Conservation (phyloP, 169 alveolate species). For the Perkinsus olseni region DNA sequence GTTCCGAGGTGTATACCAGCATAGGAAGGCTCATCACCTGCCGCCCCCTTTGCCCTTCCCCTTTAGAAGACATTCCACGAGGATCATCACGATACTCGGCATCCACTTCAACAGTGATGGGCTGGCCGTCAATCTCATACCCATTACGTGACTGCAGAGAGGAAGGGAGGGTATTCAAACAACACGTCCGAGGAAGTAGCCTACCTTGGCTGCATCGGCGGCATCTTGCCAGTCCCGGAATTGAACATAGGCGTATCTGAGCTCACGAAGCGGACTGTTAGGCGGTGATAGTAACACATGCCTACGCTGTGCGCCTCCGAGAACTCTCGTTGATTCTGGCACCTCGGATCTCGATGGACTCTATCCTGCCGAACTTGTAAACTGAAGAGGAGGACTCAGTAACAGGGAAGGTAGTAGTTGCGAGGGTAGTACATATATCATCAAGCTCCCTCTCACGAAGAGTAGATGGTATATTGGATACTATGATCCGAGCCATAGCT, state of each 20-base stretch:
- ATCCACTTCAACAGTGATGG: not conserved
- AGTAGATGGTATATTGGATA: not conserved
- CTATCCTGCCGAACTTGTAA: not conserved
- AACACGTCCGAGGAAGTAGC: not conserved
- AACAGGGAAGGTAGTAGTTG: not conserved
- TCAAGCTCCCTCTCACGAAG: not conserved
- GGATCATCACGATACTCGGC: not conserved
- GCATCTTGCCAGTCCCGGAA: constrained; percentile 1
- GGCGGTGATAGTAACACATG: not conserved
- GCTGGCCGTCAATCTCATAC: not conserved
- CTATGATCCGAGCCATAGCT: not conserved
- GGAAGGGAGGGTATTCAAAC: not conserved
- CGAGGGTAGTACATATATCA: not conserved
- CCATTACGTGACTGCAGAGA: not conserved
- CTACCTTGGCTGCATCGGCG: not conserved
- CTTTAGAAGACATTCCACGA: not conserved
- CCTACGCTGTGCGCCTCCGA: not conserved
- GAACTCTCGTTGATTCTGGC: not conserved
- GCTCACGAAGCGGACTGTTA: not conserved
- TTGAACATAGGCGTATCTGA: not conserved
- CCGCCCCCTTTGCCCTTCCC: not conserved
- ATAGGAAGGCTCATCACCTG: not conserved
- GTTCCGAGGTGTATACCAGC: not conserved
- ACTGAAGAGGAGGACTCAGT: not conserved
- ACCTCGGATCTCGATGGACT: not conserved